Conservation (phyloP, 192 early-diverging fungal species). For the Mortierella claussenii region DNA sequence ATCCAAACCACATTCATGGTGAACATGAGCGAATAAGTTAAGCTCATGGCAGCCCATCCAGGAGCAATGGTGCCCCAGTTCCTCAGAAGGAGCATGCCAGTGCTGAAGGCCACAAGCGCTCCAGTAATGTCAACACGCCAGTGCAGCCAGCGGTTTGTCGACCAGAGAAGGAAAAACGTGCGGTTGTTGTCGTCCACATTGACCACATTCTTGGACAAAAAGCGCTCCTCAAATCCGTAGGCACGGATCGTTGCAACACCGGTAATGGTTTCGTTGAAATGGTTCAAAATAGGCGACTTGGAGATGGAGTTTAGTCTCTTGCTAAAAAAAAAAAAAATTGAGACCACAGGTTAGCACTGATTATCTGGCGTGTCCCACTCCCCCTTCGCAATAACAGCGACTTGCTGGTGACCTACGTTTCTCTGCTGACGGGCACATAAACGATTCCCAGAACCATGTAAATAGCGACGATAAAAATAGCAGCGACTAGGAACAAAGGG, state of each 20-base stretch:
- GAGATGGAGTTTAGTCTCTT: slow-evolving; percentile 82
- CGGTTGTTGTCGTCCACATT: slow-evolving; percentile 84
- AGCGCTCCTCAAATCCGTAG: slow-evolving; percentile 75
- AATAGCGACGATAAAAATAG: slow-evolving; percentile 60
- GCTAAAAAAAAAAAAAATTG: neutral
- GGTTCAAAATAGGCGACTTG: slow-evolving; percentile 53
- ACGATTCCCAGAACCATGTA: slow-evolving; percentile 70
- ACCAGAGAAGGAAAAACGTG: slow-evolving; percentile 88
- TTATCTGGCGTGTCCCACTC: neutral
- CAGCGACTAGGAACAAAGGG: slow-evolving; percentile 77
- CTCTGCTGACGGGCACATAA: slow-evolving; percentile 84
- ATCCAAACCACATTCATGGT: slow-evolving; percentile 82
- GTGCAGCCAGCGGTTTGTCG: slow-evolving; percentile 88
- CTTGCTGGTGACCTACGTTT: too few species aligned
- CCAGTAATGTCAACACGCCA: slow-evolving; percentile 85
- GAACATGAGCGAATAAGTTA: slow-evolving; percentile 88
- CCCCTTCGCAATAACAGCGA: neutral
- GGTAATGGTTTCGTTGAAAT: slow-evolving; percentile 75
- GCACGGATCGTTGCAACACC: slow-evolving; percentile 88
- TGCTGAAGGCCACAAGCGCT: slow-evolving; percentile 75
- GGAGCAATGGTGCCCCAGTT: slow-evolving; percentile 70
- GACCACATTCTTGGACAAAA: slow-evolving; percentile 67
- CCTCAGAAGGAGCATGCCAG: slow-evolving; percentile 69
- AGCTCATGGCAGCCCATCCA: slow-evolving; percentile 86
- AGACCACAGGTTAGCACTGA: neutral